Evolutionary conservation across 495 filamentous ascomycete genomes (phyloP), one percentile per base, ranked within the genome.

Genomic region (Aspergillus sclerotiicarbonarius): DNA sequence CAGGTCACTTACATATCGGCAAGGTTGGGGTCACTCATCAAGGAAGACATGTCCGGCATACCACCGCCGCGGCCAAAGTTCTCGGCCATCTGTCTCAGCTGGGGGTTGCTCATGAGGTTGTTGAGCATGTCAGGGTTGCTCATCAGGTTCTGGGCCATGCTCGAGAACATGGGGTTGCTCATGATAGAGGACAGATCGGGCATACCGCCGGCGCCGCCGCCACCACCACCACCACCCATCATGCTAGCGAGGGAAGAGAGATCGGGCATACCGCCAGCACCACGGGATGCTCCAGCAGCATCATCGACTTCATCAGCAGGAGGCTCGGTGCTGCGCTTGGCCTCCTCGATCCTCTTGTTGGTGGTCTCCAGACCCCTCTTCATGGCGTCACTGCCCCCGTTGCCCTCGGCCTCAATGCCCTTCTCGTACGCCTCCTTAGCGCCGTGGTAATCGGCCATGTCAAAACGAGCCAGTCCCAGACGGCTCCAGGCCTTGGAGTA

Each of bases 401-500:
- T 95, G 25, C 94, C 92, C 69, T 98, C 94, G 51, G 89, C 81
- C 66, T 96, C 92, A 63, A 98, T 98, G 19, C 94, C 94, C 73
- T 89, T 86, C 69, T 85, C 75, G 71, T 98, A 98, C 21, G 94
- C 94, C 68, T 98, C 94, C 90, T 96, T 94, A 53, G 86, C 85
- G 12, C 90, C 93, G 69, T 87, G 88, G 58, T 88, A 87, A 69
- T 98, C 92, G 33, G 91, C 94, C 59, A 96, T 79, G 47, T 92
- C 92, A 68, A 91, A 98, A 20, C 87, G 81, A 33, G 94, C 94
- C 15, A 96, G 86, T 10, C 94, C 94, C 18, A 98, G 83, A 37
- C 94, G 80, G 61, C 85, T 90, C 94, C 94, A 98, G 8, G 90
- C 94, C 79, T 98, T 98, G 62, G 90, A 92, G 79, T 97, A 98